These are phyloP conservation scores for Retiboletus flavoniger DNA, from an alignment of 1,284 basidiomycete genomes.

Conservation along the genomic window DNA sequence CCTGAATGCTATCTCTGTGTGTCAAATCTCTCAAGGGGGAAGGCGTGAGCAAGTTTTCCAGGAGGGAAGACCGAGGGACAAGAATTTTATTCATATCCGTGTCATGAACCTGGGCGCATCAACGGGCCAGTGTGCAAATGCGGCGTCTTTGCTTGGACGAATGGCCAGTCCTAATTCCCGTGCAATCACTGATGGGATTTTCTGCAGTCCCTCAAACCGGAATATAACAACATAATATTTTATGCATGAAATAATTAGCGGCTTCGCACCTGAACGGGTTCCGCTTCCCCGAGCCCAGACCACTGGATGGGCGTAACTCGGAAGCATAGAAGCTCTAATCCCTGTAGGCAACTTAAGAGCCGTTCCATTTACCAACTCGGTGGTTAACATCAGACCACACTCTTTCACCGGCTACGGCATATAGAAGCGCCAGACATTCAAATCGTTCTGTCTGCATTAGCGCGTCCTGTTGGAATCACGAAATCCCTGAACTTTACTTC, in stretches of 20 bases:
- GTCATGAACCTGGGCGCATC: slow-evolving; percentile 24
- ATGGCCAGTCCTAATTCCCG: slow-evolving; percentile 26
- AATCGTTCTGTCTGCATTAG: slow-evolving; percentile 7
- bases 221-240: slow-evolving; percentile 12
- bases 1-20: slow-evolving; percentile 18
- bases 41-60: slow-evolving; percentile 1
- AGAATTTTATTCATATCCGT: slow-evolving; percentile 29
- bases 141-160: slow-evolving; percentile 10
- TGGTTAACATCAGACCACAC: not conserved
- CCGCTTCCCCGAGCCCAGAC: slow-evolving; percentile 1
- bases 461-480: slow-evolving; percentile 9
- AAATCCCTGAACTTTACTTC: slow-evolving; percentile 20
- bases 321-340: slow-evolving; percentile 5
- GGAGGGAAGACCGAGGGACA: slow-evolving; percentile 6
- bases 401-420: not conserved
- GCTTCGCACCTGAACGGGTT: slow-evolving; percentile 8
- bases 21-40: slow-evolving; percentile 1
- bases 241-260: slow-evolving; percentile 7
- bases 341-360: slow-evolving; percentile 1
- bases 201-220: slow-evolving; percentile 8
- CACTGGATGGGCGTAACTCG: slow-evolving; percentile 3
- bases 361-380: not conserved
- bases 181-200: slow-evolving; percentile 6
- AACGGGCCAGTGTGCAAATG: slow-evolving; percentile 12
- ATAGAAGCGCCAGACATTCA: slow-evolving; percentile 1